Percentiles rank a stretch among this genome's conserved stretches.
These are phyloP conservation scores for Coniferiporia weirii DNA, from an alignment of 1,284 basidiomycete species.

Conservation along the genomic window DNA sequence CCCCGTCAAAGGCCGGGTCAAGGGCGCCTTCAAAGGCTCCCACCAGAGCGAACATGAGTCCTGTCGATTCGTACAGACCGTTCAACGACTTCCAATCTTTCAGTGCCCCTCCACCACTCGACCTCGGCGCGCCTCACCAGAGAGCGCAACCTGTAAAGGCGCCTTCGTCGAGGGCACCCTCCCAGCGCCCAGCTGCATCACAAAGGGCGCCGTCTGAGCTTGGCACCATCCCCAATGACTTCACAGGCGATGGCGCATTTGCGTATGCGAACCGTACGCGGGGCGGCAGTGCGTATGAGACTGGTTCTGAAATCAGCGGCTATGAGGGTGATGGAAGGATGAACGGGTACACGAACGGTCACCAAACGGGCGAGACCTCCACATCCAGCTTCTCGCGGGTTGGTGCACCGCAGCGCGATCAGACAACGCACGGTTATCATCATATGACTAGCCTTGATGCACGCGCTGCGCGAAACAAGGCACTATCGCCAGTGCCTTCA, in stretches of 20 bases:
- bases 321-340: background rate
- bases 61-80: conserved; percentile 6
- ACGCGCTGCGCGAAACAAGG: background rate
- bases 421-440: background rate
- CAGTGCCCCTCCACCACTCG: background rate
- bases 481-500: conserved; percentile 11
- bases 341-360: background rate
- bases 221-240: conserved; percentile 13
- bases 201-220: conserved; percentile 11
- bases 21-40: background rate
- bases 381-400: background rate
- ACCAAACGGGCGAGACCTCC: background rate
- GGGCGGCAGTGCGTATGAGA: background rate
- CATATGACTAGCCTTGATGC: conserved; percentile 4
- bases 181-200: conserved; percentile 7
- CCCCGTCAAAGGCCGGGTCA: background rate
- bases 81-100: conserved; percentile 13
- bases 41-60: conserved; percentile 10
- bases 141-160: background rate
- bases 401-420: conserved; percentile 1
- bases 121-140: conserved; percentile 4
- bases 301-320: background rate
- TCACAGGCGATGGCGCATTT: background rate
- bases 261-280: background rate
- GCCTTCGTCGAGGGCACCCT: conserved; percentile 3